phyloP scores from a whole-genome alignment of 371 early-diverging fungal species.

The Gilbertella persicaria region DNA sequence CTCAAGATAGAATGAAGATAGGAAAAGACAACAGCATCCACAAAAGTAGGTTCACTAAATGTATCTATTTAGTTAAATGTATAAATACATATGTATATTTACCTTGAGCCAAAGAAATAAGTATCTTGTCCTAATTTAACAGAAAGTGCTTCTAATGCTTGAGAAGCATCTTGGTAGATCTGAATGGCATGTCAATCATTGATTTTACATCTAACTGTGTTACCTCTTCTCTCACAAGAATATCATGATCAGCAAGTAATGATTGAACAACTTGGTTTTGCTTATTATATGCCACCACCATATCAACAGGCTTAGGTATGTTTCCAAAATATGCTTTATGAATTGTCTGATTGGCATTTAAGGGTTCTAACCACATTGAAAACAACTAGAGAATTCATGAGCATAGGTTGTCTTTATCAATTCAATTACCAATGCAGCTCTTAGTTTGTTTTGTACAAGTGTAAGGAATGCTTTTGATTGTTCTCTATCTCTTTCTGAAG shows the following conservation, averaged over 20 bases:
- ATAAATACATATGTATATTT: slow-evolving; percentile 4
- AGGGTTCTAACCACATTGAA: slow-evolving; percentile 50
- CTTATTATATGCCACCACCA: slow-evolving; percentile 35
- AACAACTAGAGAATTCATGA: slow-evolving; percentile 30
- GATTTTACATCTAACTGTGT: background rate
- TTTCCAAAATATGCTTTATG: slow-evolving; percentile 42
- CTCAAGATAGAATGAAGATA: slow-evolving; percentile 59
- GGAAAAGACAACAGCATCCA: slow-evolving; percentile 65
- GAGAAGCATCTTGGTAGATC: slow-evolving; percentile 61
- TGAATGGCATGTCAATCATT: slow-evolving; percentile 6
- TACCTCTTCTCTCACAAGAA: slow-evolving; percentile 55
- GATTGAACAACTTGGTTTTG: slow-evolving; percentile 35
- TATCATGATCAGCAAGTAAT: slow-evolving; percentile 41
- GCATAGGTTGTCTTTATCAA: background rate
- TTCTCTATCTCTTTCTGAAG: slow-evolving; percentile 21
- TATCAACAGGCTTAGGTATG: slow-evolving; percentile 38
- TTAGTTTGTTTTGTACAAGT: slow-evolving; percentile 41
- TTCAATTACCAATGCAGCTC: slow-evolving; percentile 43
- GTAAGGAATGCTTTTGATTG: slow-evolving; percentile 47
- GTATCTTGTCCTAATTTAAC: slow-evolving; percentile 49
- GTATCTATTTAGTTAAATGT: no score
- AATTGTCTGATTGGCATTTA: slow-evolving; percentile 39
- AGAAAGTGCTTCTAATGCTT: slow-evolving; percentile 59
- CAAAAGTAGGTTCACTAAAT: slow-evolving; percentile 56
- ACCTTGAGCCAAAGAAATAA: slow-evolving; percentile 61